Conservation (phyloP, 345 rosid species). For the Brassica incana region DNA sequence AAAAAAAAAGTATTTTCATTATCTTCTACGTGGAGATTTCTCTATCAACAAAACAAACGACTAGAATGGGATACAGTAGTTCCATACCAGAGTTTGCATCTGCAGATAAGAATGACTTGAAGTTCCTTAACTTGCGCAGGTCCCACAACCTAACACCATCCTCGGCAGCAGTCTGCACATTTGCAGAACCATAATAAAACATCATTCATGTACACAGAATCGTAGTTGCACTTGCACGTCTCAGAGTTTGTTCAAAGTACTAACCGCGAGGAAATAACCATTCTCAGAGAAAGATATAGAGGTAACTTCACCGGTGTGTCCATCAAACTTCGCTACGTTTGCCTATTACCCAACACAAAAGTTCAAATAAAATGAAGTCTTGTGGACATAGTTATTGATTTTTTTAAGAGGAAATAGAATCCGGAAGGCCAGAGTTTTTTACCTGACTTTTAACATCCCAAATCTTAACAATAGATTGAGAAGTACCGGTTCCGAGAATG, state of each 20-base stretch:
- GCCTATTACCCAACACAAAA: constrained; percentile 46
- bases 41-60: constrained; percentile 10
- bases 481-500: constrained; percentile 93
- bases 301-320: constrained; percentile 81
- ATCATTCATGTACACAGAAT: not conserved
- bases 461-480: constrained; percentile 78
- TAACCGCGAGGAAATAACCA: constrained; percentile 93
- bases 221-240: not conserved
- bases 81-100: constrained; percentile 78
- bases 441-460: constrained; percentile 99
- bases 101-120: constrained; percentile 61
- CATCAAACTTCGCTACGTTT: constrained; percentile 88
- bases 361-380: not conserved
- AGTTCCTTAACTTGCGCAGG: constrained; percentile 90
- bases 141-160: constrained; percentile 98
- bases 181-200: constrained; percentile 26
- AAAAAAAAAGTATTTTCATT: not conserved
- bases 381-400: not conserved
- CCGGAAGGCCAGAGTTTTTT: constrained; percentile 8
- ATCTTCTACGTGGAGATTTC: constrained; percentile 1
- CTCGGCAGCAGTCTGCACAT: constrained; percentile 76
- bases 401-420: not conserved
- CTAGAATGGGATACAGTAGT: not conserved
- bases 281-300: constrained; percentile 97
- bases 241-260: constrained; percentile 30